Evolutionary conservation across 441 rosid genomes (phyloP), one percentile per base, ranked within the genome.

Genomic region (Corymbia calophylla): DNA sequence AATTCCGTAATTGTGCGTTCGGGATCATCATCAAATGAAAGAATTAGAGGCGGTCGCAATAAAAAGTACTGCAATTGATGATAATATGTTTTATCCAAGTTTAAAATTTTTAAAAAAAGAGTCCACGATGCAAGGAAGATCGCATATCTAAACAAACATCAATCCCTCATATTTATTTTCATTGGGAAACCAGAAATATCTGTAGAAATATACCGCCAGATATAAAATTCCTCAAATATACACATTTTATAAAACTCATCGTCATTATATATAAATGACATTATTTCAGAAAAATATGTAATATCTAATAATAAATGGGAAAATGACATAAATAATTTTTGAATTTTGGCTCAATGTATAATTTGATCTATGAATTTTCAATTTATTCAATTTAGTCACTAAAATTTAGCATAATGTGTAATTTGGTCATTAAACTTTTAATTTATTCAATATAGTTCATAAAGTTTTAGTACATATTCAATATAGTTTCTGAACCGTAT

Each of bases 361-460:
- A 39, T 39, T 39, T 39, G 44, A 6, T 39, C 44, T 5, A 39
- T 39, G 44, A 39, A 39, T 6, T 39, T 39, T 39, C 44, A 39
- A 35, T 35, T 35, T 35, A 5, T 35, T 35, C 39, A 35, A 39
- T 39, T 39, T 39, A 5, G 5, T 39, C 5, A 39, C 0, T 54
- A 2, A 54, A 54, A 2, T 53, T 53, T 53, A 4, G 17, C 2
- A 0, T 16, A 53, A 53, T 14, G 17, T 53, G 5, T 16, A 53
- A 53, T 53, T 8, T 1, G 0, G 1, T 53, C 6, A 5, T 0
- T 4, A 1, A 53, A 53, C 17, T 53, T 53, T 53, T 12, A 53
- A 53, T 53, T 53, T 53, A 5, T 53, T 53, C 1, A 53, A 53
- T 53, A 12, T 53, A 16, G 5, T 14, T 14, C 0, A 1, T 1